A percentile compares a stretch with the other conserved stretches of the same genome.
These are phyloP conservation scores for Penicillium nucicola DNA, from an alignment of 495 filamentous ascomycete species.

Conservation along the genomic window DNA sequence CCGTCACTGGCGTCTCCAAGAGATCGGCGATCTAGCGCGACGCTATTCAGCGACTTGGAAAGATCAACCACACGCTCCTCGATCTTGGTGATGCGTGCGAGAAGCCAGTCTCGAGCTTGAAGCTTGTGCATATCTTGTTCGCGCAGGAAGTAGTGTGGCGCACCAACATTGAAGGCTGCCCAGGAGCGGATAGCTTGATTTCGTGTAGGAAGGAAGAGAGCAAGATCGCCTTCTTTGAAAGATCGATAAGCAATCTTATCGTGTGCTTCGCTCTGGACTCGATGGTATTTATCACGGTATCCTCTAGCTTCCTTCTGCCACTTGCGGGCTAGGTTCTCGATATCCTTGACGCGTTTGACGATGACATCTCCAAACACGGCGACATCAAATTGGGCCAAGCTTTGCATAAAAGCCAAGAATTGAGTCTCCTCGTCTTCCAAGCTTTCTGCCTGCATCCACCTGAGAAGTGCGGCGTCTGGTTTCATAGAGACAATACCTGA, in stretches of 20 bases:
- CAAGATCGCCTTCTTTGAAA: constrained; percentile 96
- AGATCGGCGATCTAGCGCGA: constrained; percentile 54
- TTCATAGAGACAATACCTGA: constrained; percentile 51
- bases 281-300: constrained; percentile 85
- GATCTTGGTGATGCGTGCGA: constrained; percentile 87
- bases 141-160: constrained; percentile 93
- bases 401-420: constrained; percentile 68
- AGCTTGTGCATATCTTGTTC: constrained; percentile 90
- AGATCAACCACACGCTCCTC: constrained; percentile 94
- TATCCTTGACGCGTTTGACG: constrained; percentile 81
- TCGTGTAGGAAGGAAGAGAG: constrained; percentile 89
- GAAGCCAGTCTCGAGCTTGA: constrained; percentile 80
- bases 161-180: constrained; percentile 97
- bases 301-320: constrained; percentile 81
- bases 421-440: constrained; percentile 62
- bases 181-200: constrained; percentile 93
- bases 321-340: constrained; percentile 84
- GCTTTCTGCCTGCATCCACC: constrained; percentile 74
- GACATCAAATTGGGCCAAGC: constrained; percentile 72
- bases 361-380: constrained; percentile 78
- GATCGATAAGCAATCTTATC: constrained; percentile 95
- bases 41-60: constrained; percentile 63
- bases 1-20: constrained; percentile 53
- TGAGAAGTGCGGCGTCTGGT: constrained; percentile 64
- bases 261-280: constrained; percentile 81